Evolutionary conservation across 176 grass and related monocot genomes (phyloP).

Genomic region (Oryza nivara): DNA sequence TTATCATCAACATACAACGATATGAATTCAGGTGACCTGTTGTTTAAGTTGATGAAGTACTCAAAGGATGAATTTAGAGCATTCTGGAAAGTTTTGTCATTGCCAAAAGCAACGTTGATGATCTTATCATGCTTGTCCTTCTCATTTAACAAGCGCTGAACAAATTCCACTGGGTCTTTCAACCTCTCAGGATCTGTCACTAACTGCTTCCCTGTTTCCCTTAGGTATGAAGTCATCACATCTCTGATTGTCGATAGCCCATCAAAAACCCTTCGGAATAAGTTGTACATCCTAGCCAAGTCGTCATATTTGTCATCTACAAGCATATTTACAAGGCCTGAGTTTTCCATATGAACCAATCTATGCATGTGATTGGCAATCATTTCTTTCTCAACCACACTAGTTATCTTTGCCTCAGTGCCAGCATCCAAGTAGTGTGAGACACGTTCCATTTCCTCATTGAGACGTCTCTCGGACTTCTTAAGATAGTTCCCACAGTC

Average conservation of each 20-base stretch:
- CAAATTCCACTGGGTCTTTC: constrained; percentile 96
- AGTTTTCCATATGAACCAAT: constrained; percentile 93
- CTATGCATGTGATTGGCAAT: constrained; percentile 96
- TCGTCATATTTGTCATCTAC: constrained; percentile 85
- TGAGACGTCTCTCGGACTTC: constrained; percentile 85
- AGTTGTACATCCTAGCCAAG: constrained; percentile 80
- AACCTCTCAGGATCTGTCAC: constrained; percentile 85
- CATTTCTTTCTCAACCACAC: constrained; percentile 93
- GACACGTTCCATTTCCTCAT: constrained; percentile 95
- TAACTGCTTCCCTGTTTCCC: constrained; percentile 84
- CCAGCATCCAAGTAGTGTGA: constrained; percentile 89
- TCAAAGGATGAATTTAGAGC: constrained; percentile 96
- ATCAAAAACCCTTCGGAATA: constrained; percentile 87
- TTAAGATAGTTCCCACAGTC: constrained; percentile 93
- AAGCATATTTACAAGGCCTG: constrained; percentile 93
- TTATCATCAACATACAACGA: constrained; percentile 94
- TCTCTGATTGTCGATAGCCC: constrained; percentile 76
- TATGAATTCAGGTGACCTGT: constrained; percentile 95
- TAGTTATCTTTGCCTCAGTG: constrained; percentile 91
- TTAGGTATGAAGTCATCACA: constrained; percentile 87
- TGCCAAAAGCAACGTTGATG: constrained; percentile 87
- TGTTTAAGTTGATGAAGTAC: constrained; percentile 96
- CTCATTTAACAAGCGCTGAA: constrained; percentile 83
- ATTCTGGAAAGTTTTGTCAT: constrained; percentile 96
- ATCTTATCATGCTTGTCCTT: constrained; percentile 98